Base-by-base conservation (phyloP, 2,329 filamentous ascomycete genomes). In the Xylaria sp. region DNA sequence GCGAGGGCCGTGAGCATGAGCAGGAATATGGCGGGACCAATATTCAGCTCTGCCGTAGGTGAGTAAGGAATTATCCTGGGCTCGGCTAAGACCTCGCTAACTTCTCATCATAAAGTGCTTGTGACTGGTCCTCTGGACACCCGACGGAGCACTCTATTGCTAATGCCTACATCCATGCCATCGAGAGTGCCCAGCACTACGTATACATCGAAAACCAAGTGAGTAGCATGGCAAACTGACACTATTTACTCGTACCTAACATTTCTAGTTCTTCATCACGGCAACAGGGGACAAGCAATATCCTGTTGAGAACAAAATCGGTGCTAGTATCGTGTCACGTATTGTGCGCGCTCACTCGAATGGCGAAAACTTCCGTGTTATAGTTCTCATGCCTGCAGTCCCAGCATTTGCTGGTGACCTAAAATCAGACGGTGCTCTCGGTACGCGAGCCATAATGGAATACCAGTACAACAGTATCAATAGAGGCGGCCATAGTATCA, bases 381-480 rank as follows among this genome's bases (percentile, higher is more conserved):
- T 94, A 72, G 87, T 96, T 23, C 82, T 92, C 67, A 96, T 96
- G 80, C 93, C 93, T 0, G 88, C 92, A 1, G 90, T 97, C 0
- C 93, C 93, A 8, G 93, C 90, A 1, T 97, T 97, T 76, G 92
- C 93, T 1, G 93, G 93, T 4, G 92, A 96, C 74, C 84, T 97
- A 58, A 88, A 92, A 75, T 86, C 86, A 0, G 91, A 94, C 61
- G 90, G 88, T 25, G 90, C 91, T 9, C 83, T 95, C 1, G 91
- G 92, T 25, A 96, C 93, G 0, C 85, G 93, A 42, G 93, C 92
- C 5, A 95, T 97, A 75, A 94, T 96, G 91, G 92, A 96, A 78
- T 95, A 92, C 79, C 93, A 96, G 77, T 95, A 96, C 81, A 85
- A 89, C 75, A 91, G 88, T 60, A 96, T 96, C 81, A 92, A 89